Conservation (phyloP, 768 basidiomycete genomes). For the Mycena belliarum region DNA sequence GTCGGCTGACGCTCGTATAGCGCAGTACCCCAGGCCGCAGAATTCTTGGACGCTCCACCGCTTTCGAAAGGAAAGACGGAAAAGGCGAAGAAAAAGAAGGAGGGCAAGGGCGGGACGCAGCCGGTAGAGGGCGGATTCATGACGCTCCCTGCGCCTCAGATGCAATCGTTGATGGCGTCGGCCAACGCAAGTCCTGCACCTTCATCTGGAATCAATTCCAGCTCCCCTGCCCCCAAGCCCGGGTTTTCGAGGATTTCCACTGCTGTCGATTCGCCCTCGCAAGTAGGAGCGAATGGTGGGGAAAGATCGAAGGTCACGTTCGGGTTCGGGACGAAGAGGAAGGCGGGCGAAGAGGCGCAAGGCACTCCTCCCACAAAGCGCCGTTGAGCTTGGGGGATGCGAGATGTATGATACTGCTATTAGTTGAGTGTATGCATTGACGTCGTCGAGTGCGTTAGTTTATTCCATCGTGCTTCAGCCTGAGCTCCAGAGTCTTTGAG, state of each 20-base stretch:
- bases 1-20: conserved; percentile 38
- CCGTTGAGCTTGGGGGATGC: conserved; percentile 29
- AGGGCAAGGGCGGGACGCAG: conserved; percentile 55
- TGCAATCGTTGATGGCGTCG: conserved; percentile 38
- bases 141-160: conserved; percentile 63
- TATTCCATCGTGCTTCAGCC: too few species aligned
- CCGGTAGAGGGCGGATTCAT: conserved; percentile 63
- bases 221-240: conserved; percentile 67
- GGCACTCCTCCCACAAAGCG: conserved; percentile 70
- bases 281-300: conserved; percentile 53
- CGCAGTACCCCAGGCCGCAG: conserved; percentile 82
- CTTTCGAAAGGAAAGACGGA: conserved; percentile 83
- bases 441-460: too few species aligned
- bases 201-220: conserved; percentile 40
- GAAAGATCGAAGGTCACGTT: conserved; percentile 78
- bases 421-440: background rate
- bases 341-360: conserved; percentile 69
- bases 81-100: conserved; percentile 81
- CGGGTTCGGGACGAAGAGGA: conserved; percentile 79
- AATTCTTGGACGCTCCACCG: conserved; percentile 80
- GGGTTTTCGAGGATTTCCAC: conserved; percentile 80
- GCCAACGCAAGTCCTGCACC: conserved; percentile 49
- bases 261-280: conserved; percentile 51
- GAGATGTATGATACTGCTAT: conserved; percentile 4
- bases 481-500: too few species aligned